Percentiles rank a stretch among this genome's conserved stretches.
These are phyloP conservation scores for Penicillium desertorum DNA, from an alignment of 495 filamentous ascomycete genomes.

Conservation along the genomic window DNA sequence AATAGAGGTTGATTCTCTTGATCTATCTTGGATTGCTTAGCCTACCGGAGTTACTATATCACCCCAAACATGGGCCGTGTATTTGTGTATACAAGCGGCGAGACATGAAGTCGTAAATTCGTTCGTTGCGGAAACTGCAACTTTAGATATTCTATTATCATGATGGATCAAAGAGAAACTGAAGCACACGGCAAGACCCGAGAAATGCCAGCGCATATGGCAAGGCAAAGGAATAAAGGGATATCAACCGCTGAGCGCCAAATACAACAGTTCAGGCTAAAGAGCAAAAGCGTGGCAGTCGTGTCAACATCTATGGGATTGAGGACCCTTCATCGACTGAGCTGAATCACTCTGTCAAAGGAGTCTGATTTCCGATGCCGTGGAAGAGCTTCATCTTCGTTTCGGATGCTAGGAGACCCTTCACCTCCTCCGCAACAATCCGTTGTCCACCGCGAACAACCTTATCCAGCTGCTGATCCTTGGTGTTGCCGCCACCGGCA, in stretches of 20 bases:
- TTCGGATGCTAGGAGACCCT: conserved; percentile 76
- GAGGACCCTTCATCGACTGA: not conserved
- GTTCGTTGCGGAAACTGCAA: conserved; percentile 11
- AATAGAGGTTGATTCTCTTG: conserved; percentile 17
- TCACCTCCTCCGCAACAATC: conserved; percentile 81
- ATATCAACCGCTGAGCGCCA: conserved; percentile 19
- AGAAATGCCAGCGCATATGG: conserved; percentile 5
- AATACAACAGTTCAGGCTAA: conserved; percentile 11
- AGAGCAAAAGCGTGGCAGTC: conserved; percentile 20
- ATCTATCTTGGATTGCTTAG: not conserved
- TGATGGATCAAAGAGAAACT: conserved; percentile 9
- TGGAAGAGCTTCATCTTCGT: conserved; percentile 87
- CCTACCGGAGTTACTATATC: not conserved
- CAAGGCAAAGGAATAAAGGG: conserved; percentile 5
- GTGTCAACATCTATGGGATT: conserved; percentile 19
- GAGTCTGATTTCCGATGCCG: conserved; percentile 47
- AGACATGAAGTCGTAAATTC: conserved; percentile 2
- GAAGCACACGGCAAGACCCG: conserved; percentile 3
- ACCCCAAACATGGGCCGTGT: not conserved
- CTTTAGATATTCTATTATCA: conserved; percentile 6
- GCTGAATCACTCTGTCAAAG: conserved; percentile 13
- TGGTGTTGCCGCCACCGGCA: conserved; percentile 26
- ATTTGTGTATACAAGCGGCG: not conserved
- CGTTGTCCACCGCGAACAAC: conserved; percentile 75
- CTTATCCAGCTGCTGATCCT: conserved; percentile 73